Base-by-base conservation (phyloP, 768 basidiomycete species). In the Thelephora ganbajun region DNA sequence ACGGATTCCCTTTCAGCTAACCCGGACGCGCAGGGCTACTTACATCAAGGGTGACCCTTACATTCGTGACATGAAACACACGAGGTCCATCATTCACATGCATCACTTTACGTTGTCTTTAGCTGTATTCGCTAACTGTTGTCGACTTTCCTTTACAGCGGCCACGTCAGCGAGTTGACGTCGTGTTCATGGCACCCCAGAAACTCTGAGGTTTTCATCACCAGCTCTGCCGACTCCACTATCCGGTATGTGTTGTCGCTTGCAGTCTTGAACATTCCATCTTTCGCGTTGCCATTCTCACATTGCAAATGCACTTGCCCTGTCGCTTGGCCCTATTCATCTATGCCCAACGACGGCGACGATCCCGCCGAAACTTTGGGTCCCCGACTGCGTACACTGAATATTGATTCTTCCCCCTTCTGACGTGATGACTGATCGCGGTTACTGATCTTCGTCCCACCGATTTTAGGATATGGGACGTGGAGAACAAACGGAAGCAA, bases 61-160 rank as follows among this genome's bases (percentile, higher is more conserved):
- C 62, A 87, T 99, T 55, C 83, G 96, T 48, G 96, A 99, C 66
- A 93, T 99, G 88, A 90, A 90, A 64, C 83, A 98, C 60, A 99
- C 96, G n/a, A 74, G 83, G 91, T 69, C 44, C 7, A 51, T 48
- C 13, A 18, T 49, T 23, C 7, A 51, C 54, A 43, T 45, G 33
- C 33, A 18, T 26, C 20, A 5, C 37, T 14, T 22, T 33, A n/a
- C 26, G 35, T 41, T 41, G 9, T 22, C 14, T 41, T 5, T 33
- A 35, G 14, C 22, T 43, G 44, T 35, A 54, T 36, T 30, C 26
- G 26, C 26, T 30, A 30, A 30, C 26, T 30, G 26, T 30, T 30
- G 26, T 30, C 26, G 5, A 30, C 9, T 30, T 18, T 45, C 35
- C 46, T 30, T 34, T 50, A 16, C 50, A 97, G 93, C 23, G 96